phyloP scores from a whole-genome alignment of 441 rosid species.

The Populus tomentosa region DNA sequence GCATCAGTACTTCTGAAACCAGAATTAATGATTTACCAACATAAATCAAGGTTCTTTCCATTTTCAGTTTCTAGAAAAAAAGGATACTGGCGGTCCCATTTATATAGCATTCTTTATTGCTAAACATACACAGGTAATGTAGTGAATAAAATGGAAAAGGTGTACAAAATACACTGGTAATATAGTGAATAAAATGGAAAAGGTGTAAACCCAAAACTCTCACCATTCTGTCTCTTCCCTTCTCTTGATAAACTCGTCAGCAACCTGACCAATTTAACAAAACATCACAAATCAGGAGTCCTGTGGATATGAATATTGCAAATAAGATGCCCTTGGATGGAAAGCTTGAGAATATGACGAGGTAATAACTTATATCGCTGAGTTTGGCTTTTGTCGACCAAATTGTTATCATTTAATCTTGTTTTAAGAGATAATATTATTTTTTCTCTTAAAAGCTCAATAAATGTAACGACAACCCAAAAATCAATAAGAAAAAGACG shows the following conservation, averaged over 20 bases:
- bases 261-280: conserved; percentile 56
- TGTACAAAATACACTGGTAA: too few species aligned
- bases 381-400: not conserved
- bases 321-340: not conserved
- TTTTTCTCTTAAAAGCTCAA: not conserved
- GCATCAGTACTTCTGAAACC: not conserved
- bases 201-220: conserved; percentile 8
- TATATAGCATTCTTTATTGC: not conserved
- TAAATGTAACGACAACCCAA: not conserved
- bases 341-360: not conserved
- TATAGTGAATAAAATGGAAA: not conserved
- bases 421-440: not conserved
- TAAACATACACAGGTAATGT: too few species aligned
- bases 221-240: conserved; percentile 88
- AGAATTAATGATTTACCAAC: conserved; percentile 8
- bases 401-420: not conserved
- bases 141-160: too few species aligned
- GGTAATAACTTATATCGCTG: not conserved
- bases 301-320: conserved; percentile 6
- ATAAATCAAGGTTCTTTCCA: not conserved
- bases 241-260: conserved; percentile 86
- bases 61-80: not conserved
- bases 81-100: not conserved
- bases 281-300: conserved; percentile 11
- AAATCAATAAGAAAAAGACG: not conserved